Conservation (phyloP, 1,284 basidiomycete genomes). For the Papiliotrema laurentii region DNA sequence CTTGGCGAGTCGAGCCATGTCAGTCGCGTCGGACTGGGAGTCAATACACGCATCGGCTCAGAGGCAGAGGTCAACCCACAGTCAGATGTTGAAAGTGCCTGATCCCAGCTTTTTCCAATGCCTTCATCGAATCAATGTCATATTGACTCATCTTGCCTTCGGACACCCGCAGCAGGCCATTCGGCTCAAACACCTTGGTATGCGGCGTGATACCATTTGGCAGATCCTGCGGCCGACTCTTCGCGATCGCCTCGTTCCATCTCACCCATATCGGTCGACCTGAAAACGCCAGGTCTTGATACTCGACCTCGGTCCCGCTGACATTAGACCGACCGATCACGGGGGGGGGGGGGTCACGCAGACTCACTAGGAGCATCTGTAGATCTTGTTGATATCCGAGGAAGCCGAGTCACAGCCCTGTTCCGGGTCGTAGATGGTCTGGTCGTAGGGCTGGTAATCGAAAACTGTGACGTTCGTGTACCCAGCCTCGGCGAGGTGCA, state of each 20-base stretch:
- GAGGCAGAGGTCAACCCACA: conserved; percentile 6
- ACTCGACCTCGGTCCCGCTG: conserved; percentile 15
- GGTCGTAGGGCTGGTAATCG: conserved; percentile 21
- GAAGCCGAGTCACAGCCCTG: conserved; percentile 24
- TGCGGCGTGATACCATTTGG: conserved; percentile 15
- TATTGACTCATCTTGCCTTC: conserved; percentile 8
- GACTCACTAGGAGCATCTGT: conserved; percentile 21
- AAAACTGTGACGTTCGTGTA: conserved; percentile 24
- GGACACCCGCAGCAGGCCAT: conserved; percentile 14
- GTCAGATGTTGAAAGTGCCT: conserved; percentile 11
- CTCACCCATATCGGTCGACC: conserved; percentile 19
- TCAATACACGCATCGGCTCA: neutral
- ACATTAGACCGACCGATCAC: neutral
- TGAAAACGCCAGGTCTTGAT: conserved; percentile 22
- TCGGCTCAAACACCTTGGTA: conserved; percentile 11
- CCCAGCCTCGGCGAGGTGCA: conserved; percentile 16
- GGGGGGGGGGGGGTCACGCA: neutral
- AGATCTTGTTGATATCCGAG: conserved; percentile 28
- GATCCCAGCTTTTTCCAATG: conserved; percentile 14
- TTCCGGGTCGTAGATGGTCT: conserved; percentile 16
- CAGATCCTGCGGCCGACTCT: conserved; percentile 7
- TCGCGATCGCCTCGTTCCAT: conserved; percentile 17
- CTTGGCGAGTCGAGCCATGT: neutral
- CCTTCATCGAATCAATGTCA: conserved; percentile 11
- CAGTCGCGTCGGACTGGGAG: neutral